Evolutionary conservation across 2,329 filamentous ascomycete genomes (phyloP).

Genomic region (Colletotrichum phormii): DNA sequence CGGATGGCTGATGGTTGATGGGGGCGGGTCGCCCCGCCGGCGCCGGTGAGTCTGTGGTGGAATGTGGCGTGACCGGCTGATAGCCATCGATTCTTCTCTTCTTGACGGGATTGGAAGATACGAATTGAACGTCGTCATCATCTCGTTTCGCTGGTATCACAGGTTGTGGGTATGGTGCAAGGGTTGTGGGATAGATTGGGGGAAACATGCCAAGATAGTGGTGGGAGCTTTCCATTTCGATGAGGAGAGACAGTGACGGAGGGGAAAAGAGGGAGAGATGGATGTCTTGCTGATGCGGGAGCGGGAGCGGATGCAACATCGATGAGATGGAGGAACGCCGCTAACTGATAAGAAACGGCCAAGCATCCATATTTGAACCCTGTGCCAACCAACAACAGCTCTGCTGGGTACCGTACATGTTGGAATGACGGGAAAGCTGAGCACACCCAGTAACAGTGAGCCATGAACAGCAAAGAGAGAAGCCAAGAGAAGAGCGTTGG

Average conservation of each 20-base stretch:
- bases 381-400: constrained; percentile 14
- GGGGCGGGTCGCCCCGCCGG: not conserved
- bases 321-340: constrained; percentile 20
- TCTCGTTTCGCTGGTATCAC: constrained; percentile 42
- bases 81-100: constrained; percentile 40
- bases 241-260: not conserved
- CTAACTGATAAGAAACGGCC: constrained; percentile 22
- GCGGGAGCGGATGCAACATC: constrained; percentile 28
- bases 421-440: constrained; percentile 24
- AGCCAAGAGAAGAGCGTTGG: constrained; percentile 29
- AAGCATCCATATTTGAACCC: constrained; percentile 35
- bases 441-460: constrained; percentile 15
- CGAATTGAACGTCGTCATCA: constrained; percentile 58
- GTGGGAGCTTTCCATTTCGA: constrained; percentile 22
- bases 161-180: not conserved
- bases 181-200: constrained; percentile 7
- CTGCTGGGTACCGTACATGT: constrained; percentile 11
- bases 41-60: constrained; percentile 1
- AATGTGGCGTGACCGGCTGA: constrained; percentile 14
- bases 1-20: not conserved
- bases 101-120: constrained; percentile 57
- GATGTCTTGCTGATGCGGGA: constrained; percentile 16
- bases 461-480: constrained; percentile 32
- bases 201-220: constrained; percentile 29
- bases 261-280: not conserved